Evolutionary conservation across 169 alveolate species (phyloP).

Genomic region (Plasmodium gonderi): DNA sequence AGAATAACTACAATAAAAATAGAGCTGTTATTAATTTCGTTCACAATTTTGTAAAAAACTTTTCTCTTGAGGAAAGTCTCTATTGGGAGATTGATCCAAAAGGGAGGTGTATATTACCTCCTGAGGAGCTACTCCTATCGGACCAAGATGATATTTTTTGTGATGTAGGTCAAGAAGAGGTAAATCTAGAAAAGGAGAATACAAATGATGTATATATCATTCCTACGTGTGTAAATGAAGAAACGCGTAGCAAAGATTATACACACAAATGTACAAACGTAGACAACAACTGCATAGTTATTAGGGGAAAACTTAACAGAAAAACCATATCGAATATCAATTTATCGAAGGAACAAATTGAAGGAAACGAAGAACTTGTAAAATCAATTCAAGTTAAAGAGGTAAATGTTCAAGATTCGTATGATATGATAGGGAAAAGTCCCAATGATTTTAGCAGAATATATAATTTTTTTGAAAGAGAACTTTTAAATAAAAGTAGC

Average conservation of each 20-base stretch:
- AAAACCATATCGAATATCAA: not conserved
- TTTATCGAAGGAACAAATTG: not conserved
- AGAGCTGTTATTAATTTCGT: constrained; percentile 21
- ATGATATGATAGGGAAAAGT: constrained; percentile 31
- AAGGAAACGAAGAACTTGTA: constrained; percentile 11
- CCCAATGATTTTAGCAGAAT: constrained; percentile 27
- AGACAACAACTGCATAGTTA: not conserved
- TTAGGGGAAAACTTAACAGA: not conserved
- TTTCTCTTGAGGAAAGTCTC: constrained; percentile 7
- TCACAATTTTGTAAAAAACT: constrained; percentile 38
- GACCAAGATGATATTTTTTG: not conserved
- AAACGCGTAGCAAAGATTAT: too few relatives aligned
- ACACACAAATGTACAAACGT: not conserved
- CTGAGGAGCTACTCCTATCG: not conserved
- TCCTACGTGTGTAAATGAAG: not conserved
- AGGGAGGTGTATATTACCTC: not conserved
- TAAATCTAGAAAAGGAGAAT: not conserved
- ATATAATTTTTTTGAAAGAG: constrained; percentile 37
- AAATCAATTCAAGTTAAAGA: constrained; percentile 25
- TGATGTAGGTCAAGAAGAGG: not conserved
- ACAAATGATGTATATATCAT: not conserved
- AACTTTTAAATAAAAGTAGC: constrained; percentile 28
- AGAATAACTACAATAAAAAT: constrained; percentile 18
- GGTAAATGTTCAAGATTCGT: constrained; percentile 14
- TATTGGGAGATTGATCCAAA: not conserved